Percentiles rank a stretch among this genome's conserved stretches.
These are phyloP conservation scores for Acrocalymma vagum DNA, from an alignment of 2,329 filamentous ascomycete species.

Conservation along the genomic window DNA sequence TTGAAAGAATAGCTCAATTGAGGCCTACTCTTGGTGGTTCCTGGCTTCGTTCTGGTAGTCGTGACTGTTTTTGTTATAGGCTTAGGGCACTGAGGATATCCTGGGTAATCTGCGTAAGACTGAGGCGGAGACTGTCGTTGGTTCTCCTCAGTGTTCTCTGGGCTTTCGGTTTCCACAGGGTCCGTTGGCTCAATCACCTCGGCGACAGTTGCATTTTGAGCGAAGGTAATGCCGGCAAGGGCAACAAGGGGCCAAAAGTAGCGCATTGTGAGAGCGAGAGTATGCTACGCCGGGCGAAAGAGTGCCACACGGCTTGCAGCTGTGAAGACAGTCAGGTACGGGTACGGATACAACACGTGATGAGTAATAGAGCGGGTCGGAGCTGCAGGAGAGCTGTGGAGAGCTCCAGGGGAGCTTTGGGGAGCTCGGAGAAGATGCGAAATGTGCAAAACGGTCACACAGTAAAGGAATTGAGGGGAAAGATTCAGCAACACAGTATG, in stretches of 20 bases:
- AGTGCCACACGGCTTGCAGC: conserved; percentile 32
- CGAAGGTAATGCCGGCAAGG: conserved; percentile 26
- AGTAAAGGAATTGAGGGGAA: not conserved
- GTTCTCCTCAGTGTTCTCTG: no score
- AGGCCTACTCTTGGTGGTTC: no score
- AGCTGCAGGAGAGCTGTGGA: conserved; percentile 6
- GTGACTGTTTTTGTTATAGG: conserved; percentile 2
- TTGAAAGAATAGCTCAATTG: no score
- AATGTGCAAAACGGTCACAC: conserved; percentile 3
- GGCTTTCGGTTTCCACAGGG: not conserved
- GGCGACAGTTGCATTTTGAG: conserved; percentile 19
- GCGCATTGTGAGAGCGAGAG: conserved; percentile 42
- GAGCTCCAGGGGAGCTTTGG: no score
- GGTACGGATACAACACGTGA: no score
- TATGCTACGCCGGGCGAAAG: conserved; percentile 34
- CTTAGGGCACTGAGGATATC: no score
- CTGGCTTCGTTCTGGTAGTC: conserved; percentile 4
- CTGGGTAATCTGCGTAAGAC: no score
- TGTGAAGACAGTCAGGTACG: conserved; percentile 22
- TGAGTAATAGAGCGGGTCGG: no score
- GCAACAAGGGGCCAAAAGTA: conserved; percentile 33
- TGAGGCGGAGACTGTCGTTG: not conserved
- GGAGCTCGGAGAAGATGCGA: not conserved
- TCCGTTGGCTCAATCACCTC: no score
- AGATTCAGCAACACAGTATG: not conserved